Conservation (phyloP, 208 protist species). For the Crithidia fasciculata region DNA sequence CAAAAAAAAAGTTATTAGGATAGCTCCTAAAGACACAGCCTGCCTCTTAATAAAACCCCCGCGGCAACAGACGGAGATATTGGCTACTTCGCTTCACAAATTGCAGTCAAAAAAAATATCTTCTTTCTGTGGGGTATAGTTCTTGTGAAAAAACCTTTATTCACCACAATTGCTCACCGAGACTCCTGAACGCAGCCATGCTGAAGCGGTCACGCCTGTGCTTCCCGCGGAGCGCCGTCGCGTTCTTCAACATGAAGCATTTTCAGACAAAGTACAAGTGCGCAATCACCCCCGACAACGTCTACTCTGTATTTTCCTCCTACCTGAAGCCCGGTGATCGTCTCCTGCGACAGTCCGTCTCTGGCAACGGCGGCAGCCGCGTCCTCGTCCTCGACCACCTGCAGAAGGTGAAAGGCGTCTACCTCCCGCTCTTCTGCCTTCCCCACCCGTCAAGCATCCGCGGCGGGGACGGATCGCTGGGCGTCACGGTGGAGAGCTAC, state of each 20-base stretch:
- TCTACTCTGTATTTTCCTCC: constrained; percentile 40
- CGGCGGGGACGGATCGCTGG: constrained; percentile 53
- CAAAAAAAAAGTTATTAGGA: background rate
- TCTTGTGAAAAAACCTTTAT: no score
- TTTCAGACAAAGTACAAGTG: constrained; percentile 70
- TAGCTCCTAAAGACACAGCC: no score
- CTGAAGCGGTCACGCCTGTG: constrained; percentile 16
- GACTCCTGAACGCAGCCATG: background rate
- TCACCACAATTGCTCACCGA: no score
- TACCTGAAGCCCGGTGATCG: constrained; percentile 60
- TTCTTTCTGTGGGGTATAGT: no score
- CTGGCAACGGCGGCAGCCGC: constrained; percentile 58
- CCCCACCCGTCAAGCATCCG: constrained; percentile 60
- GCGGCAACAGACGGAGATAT: no score
- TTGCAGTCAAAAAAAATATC: no score
- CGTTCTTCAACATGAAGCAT: constrained; percentile 83
- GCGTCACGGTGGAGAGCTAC: constrained; percentile 60
- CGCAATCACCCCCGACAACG: constrained; percentile 47
- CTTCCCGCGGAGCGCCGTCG: constrained; percentile 57
- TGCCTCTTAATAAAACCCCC: no score
- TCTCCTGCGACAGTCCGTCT: constrained; percentile 72
- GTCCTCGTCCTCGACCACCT: constrained; percentile 84
- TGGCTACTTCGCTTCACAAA: no score
- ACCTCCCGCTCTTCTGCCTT: constrained; percentile 71
- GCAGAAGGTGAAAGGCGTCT: constrained; percentile 84